Evolutionary conservation across 1,139 yeast genomes (phyloP).

Genomic region (Sugiyamaella neomexicana): DNA sequence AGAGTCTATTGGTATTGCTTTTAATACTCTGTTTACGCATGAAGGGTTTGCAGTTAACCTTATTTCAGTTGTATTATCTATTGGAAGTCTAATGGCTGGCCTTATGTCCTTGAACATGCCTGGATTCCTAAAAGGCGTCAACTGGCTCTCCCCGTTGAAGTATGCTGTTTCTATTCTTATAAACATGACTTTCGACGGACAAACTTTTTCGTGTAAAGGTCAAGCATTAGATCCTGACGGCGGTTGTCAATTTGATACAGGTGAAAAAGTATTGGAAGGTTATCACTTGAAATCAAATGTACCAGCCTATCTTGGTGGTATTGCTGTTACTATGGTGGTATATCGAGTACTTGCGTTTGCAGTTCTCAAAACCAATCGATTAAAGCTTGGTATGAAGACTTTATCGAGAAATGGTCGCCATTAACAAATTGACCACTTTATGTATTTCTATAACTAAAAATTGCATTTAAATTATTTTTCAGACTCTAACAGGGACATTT

Average conservation of each 20-base stretch:
- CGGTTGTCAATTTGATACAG: slow-evolving; percentile 50
- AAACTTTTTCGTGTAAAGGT: slow-evolving; percentile 46
- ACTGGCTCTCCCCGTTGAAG: slow-evolving; percentile 72
- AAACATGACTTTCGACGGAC: slow-evolving; percentile 49
- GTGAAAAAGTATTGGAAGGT: slow-evolving; percentile 50
- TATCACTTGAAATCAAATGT: slow-evolving; percentile 46
- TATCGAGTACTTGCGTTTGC: slow-evolving; percentile 43
- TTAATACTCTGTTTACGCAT: slow-evolving; percentile 71
- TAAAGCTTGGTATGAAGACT: slow-evolving; percentile 32
- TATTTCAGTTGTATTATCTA: slow-evolving; percentile 59
- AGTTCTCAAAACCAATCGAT: slow-evolving; percentile 33
- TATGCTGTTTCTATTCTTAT: slow-evolving; percentile 61
- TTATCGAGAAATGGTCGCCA: slow-evolving; percentile 14
- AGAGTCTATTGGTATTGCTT: slow-evolving; percentile 77
- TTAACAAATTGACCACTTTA: neutral
- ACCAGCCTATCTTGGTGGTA: slow-evolving; percentile 39
- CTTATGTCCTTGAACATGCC: slow-evolving; percentile 78
- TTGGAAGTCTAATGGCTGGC: slow-evolving; percentile 86
- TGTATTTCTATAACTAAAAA: neutral
- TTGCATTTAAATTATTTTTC: slow-evolving; percentile 2
- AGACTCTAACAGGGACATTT: slow-evolving; percentile 23
- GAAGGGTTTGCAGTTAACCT: slow-evolving; percentile 78
- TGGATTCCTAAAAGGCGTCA: slow-evolving; percentile 62
- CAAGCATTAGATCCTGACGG: slow-evolving; percentile 38
- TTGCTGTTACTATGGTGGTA: slow-evolving; percentile 39